Conservation (phyloP, 1,284 basidiomycete species). For the Cryptococcus amylolentus region DNA sequence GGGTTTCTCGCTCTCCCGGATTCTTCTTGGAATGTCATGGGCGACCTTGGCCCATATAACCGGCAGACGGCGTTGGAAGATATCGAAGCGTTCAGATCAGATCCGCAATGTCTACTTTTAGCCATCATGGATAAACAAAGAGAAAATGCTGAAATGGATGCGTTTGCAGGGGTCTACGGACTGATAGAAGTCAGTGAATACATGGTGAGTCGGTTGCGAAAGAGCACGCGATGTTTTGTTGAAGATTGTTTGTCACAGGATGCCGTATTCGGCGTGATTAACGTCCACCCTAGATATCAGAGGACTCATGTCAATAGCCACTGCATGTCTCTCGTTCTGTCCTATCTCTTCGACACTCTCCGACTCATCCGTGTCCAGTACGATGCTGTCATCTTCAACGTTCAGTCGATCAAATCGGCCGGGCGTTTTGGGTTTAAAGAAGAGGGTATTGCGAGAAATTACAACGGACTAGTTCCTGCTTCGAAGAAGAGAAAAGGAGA, state of each 20-base stretch:
- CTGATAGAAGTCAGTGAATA: conserved; percentile 15
- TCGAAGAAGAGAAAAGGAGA: conserved; percentile 8
- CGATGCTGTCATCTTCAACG: conserved; percentile 18
- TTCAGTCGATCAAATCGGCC: conserved; percentile 15
- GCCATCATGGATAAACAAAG: conserved; percentile 24
- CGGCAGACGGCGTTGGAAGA: conserved; percentile 12
- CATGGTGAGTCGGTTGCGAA: conserved; percentile 10
- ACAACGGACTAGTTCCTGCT: conserved; percentile 12
- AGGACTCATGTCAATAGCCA: conserved; percentile 25
- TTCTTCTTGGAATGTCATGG: conserved; percentile 18
- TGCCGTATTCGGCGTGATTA: conserved; percentile 21
- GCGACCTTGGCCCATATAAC: conserved; percentile 20
- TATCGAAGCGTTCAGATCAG: conserved; percentile 19
- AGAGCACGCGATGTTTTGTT: neutral
- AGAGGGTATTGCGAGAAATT: conserved; percentile 20
- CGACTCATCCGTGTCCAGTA: conserved; percentile 20
- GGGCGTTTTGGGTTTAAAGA: conserved; percentile 17
- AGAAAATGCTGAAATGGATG: conserved; percentile 7
- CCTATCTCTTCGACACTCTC: conserved; percentile 20
- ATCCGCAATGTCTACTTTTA: conserved; percentile 16
- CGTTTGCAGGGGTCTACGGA: conserved; percentile 26
- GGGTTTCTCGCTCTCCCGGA: conserved; percentile 18
- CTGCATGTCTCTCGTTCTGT: conserved; percentile 17
- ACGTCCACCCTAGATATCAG: conserved; percentile 20
- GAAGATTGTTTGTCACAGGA: neutral